Percentiles rank a stretch among this genome's conserved stretches.
These are phyloP conservation scores for Auriscalpium vulgare DNA, from an alignment of 768 basidiomycete genomes.

Conservation along the genomic window DNA sequence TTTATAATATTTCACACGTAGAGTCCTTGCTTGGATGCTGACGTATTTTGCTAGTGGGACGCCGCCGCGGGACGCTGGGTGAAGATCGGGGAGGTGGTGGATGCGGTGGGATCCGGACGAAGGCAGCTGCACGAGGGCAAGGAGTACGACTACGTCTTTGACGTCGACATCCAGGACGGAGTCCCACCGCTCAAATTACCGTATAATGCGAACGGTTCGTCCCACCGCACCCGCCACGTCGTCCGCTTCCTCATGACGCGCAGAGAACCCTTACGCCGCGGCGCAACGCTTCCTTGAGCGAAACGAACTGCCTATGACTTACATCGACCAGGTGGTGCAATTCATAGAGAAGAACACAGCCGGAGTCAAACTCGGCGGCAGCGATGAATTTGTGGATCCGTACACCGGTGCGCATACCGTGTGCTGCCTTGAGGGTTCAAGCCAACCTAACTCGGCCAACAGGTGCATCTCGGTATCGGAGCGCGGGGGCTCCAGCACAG, in stretches of 20 bases:
- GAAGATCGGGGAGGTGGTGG: conserved; percentile 93
- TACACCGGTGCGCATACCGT: conserved; percentile 59
- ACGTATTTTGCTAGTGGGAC: conserved; percentile 61
- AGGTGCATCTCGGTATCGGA: conserved; percentile 29
- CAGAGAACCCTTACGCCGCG: conserved; percentile 87
- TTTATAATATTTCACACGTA: conserved; percentile 15
- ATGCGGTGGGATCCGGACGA: conserved; percentile 83
- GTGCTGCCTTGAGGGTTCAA: neutral
- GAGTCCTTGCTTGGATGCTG: too few relatives aligned
- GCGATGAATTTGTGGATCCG: conserved; percentile 72
- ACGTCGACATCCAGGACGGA: conserved; percentile 93
- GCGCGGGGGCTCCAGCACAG: conserved; percentile 23
- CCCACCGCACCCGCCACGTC: neutral
- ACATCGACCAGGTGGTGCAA: conserved; percentile 83
- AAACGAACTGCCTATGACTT: conserved; percentile 76
- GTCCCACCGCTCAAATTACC: conserved; percentile 90
- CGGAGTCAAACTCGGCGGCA: conserved; percentile 61
- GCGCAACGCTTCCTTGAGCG: conserved; percentile 81
- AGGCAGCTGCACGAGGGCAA: conserved; percentile 89
- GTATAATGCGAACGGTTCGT: conserved; percentile 78
- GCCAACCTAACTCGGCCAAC: neutral
- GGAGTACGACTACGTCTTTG: conserved; percentile 99
- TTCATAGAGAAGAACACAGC: conserved; percentile 92
- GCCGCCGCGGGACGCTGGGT: conserved; percentile 62
- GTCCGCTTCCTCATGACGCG: neutral